Conservation (phyloP, 192 early-diverging fungal species). For the Backusella tuberculispora region DNA sequence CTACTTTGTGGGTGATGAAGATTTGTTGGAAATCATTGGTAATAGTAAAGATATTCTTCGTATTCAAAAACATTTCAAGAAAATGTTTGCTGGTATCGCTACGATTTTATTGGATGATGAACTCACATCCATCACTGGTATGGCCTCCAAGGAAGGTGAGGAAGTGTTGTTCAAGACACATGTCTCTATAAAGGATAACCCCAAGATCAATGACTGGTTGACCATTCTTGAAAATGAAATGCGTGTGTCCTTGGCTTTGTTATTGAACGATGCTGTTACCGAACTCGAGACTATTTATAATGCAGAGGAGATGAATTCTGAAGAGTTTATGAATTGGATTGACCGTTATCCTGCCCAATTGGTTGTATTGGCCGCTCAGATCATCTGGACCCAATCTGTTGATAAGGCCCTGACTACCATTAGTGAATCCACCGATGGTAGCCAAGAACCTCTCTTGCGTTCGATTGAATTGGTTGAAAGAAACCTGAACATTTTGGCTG, state of each 20-base stretch:
- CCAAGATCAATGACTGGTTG: slow-evolving; percentile 98
- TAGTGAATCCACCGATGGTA: slow-evolving; percentile 38
- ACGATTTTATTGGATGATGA: slow-evolving; percentile 88
- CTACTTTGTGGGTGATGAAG: slow-evolving; percentile 99
- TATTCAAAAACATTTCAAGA: slow-evolving; percentile 99
- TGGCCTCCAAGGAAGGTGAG: slow-evolving; percentile 95
- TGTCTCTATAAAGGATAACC: slow-evolving; percentile 80
- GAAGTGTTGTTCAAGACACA: slow-evolving; percentile 76
- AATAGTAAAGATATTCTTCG: slow-evolving; percentile 94
- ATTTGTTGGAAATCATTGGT: slow-evolving; percentile 99
- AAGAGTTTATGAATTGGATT: slow-evolving; percentile 80
- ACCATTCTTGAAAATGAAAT: slow-evolving; percentile 93
- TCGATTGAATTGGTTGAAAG: slow-evolving; percentile 67
- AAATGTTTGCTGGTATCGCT: slow-evolving; percentile 98
- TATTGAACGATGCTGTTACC: slow-evolving; percentile 71
- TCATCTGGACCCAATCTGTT: slow-evolving; percentile 87
- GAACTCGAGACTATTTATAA: slow-evolving; percentile 69
- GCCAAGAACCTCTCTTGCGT: slow-evolving; percentile 55
- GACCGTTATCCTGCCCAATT: slow-evolving; percentile 91
- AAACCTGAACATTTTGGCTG: slow-evolving; percentile 86
- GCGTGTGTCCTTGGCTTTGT: slow-evolving; percentile 81
- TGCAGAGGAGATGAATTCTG: slow-evolving; percentile 54
- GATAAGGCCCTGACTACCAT: slow-evolving; percentile 72
- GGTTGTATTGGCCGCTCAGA: slow-evolving; percentile 88
- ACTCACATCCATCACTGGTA: slow-evolving; percentile 69